Conservation (phyloP, 352 stramenopile genomes). For the Pythium pectinolyticum region DNA sequence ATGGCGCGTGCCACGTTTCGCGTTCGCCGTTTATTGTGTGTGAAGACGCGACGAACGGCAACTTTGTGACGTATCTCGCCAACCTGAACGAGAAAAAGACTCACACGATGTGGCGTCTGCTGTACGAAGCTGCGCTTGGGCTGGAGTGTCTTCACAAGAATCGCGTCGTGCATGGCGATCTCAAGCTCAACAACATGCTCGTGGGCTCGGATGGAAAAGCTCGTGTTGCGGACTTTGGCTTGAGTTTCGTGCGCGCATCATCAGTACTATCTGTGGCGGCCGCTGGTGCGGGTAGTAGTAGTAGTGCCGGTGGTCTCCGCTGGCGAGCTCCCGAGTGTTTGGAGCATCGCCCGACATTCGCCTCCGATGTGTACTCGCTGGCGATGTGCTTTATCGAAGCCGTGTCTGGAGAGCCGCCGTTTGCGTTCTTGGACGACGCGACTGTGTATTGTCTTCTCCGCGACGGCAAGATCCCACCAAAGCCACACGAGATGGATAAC, state of each 20-base stretch:
- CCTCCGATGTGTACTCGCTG: slow-evolving; percentile 38
- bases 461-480: slow-evolving; percentile 19
- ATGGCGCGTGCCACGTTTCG: slow-evolving; percentile 34
- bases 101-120: slow-evolving; percentile 14
- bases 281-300: neutral
- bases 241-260: slow-evolving; percentile 4
- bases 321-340: slow-evolving; percentile 38
- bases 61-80: slow-evolving; percentile 5
- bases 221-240: slow-evolving; percentile 30
- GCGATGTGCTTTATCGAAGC: slow-evolving; percentile 38
- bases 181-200: slow-evolving; percentile 59
- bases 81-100: neutral
- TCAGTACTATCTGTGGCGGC: neutral
- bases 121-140: slow-evolving; percentile 37
- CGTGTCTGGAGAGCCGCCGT: slow-evolving; percentile 27
- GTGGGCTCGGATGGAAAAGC: slow-evolving; percentile 27
- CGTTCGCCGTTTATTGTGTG: slow-evolving; percentile 27
- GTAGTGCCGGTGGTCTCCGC: slow-evolving; percentile 4
- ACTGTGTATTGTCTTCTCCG: slow-evolving; percentile 16
- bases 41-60: slow-evolving; percentile 26
- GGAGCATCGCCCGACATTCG: slow-evolving; percentile 14
- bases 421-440: slow-evolving; percentile 11
- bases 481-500: slow-evolving; percentile 15
- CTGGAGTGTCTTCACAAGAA: slow-evolving; percentile 53
- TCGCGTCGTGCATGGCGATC: slow-evolving; percentile 65